Conservation (phyloP, 768 basidiomycete species). For the Xerocomellus dryophilus region DNA sequence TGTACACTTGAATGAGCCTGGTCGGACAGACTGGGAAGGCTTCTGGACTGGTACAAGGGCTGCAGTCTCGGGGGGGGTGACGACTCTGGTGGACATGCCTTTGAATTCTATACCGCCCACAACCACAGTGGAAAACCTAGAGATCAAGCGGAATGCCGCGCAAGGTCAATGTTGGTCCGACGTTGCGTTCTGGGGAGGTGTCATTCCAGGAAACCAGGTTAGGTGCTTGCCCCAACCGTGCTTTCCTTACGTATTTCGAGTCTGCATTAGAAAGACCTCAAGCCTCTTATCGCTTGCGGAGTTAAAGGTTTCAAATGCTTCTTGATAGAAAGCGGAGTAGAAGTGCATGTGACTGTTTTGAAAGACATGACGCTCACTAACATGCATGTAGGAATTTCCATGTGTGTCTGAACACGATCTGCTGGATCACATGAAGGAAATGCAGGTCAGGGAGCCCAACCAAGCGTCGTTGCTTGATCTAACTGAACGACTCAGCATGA, state of each 20-base stretch:
- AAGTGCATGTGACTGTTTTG: constrained; percentile 45
- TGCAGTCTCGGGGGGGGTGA: constrained; percentile 91
- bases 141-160: constrained; percentile 69
- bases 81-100: constrained; percentile 96
- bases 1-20: constrained; percentile 93
- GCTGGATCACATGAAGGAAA: constrained; percentile 61
- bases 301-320: constrained; percentile 98
- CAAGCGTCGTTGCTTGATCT: constrained; percentile 6
- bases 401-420: constrained; percentile 74
- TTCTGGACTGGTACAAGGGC: constrained; percentile 90
- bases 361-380: constrained; percentile 2
- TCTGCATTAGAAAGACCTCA: constrained; percentile 59
- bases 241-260: background rate
- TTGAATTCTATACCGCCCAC: constrained; percentile 97
- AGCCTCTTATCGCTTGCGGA: constrained; percentile 71
- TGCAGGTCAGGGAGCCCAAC: constrained; percentile 51
- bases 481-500: constrained; percentile 45
- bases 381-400: constrained; percentile 79
- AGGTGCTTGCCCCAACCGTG: constrained; percentile 3
- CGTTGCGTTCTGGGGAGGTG: constrained; percentile 84
- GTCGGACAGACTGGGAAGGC: constrained; percentile 92
- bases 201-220: constrained; percentile 88
- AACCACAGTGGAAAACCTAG: constrained; percentile 75
- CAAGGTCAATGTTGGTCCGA: constrained; percentile 68
- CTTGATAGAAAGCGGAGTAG: constrained; percentile 92